Conservation (phyloP, 495 filamentous ascomycete genomes). For the Tuber borchii region DNA sequence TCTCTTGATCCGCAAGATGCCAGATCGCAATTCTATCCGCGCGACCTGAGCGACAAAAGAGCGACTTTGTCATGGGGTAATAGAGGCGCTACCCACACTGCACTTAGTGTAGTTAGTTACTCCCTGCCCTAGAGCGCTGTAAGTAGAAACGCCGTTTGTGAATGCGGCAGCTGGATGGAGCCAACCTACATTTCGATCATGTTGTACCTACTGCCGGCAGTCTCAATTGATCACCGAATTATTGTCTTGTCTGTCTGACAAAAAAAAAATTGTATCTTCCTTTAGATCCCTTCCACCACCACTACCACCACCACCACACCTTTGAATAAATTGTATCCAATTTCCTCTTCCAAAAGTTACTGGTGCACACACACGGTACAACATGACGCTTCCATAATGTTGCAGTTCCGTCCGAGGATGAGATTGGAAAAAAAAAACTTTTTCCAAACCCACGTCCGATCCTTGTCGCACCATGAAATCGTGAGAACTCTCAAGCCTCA, state of each 20-base stretch:
- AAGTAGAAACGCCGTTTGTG: not conserved
- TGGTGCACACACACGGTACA: not conserved
- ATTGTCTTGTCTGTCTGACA: not conserved
- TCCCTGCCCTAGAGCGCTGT: not conserved
- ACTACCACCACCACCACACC: not conserved
- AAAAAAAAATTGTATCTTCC: not conserved
- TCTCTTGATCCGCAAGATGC: not conserved
- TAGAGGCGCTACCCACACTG: not conserved
- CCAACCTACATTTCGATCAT: not conserved
- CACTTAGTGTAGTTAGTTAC: not conserved
- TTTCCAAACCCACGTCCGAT: not conserved
- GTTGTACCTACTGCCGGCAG: not conserved
- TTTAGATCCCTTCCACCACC: not conserved
- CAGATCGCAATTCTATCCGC: slow-evolving; percentile 3
- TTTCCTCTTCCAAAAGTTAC: not conserved
- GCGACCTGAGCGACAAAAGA: not conserved
- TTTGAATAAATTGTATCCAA: not conserved
- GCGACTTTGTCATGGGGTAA: not conserved
- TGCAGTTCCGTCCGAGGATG: not conserved
- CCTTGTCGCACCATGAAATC: slow-evolving; percentile 1
- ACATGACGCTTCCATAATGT: not conserved
- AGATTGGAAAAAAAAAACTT: not conserved
- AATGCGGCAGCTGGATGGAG: not conserved
- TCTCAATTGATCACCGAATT: not conserved
- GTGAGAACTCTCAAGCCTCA: not conserved